A percentile compares a stretch with the other conserved stretches of the same genome.
phyloP scores from a whole-genome alignment of 1,139 yeast species.

The Geotrichum restrictum region DNA sequence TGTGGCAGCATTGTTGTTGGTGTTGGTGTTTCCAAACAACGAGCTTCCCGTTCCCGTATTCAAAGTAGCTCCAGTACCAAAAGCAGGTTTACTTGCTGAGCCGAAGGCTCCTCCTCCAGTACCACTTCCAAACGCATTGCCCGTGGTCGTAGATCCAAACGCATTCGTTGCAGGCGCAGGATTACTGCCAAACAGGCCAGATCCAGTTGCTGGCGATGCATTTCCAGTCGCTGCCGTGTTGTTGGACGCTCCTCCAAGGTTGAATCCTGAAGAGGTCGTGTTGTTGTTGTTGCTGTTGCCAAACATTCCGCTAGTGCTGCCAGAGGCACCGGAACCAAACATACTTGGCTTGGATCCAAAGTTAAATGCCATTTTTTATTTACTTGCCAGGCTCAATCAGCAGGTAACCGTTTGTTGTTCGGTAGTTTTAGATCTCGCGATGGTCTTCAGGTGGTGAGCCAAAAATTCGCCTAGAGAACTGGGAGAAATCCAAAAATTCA shows the following conservation, averaged over 20 bases:
- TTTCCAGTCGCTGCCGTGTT: slow-evolving; percentile 25
- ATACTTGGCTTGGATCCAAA: slow-evolving; percentile 1
- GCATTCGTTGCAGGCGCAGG: slow-evolving; percentile 9
- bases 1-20: no score
- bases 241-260: slow-evolving; percentile 22
- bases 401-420: no score
- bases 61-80: background rate
- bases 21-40: slow-evolving; percentile 28
- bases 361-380: background rate
- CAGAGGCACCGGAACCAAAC: slow-evolving; percentile 13
- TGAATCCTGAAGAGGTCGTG: slow-evolving; percentile 4
- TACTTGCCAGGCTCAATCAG: no score
- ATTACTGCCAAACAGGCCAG: slow-evolving; percentile 37
- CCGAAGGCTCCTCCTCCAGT: no score
- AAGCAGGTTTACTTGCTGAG: background rate
- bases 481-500: no score
- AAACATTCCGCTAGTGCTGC: slow-evolving; percentile 37
- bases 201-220: slow-evolving; percentile 26
- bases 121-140: slow-evolving; percentile 15
- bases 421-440: no score
- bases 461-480: no score
- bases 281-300: slow-evolving; percentile 31
- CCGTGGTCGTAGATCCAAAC: background rate
- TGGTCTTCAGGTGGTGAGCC: no score
- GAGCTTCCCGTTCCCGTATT: slow-evolving; percentile 21